Evolutionary conservation across 768 basidiomycete genomes (phyloP), one percentile per base, ranked within the genome.

Genomic region (Artomyces pyxidatus): DNA sequence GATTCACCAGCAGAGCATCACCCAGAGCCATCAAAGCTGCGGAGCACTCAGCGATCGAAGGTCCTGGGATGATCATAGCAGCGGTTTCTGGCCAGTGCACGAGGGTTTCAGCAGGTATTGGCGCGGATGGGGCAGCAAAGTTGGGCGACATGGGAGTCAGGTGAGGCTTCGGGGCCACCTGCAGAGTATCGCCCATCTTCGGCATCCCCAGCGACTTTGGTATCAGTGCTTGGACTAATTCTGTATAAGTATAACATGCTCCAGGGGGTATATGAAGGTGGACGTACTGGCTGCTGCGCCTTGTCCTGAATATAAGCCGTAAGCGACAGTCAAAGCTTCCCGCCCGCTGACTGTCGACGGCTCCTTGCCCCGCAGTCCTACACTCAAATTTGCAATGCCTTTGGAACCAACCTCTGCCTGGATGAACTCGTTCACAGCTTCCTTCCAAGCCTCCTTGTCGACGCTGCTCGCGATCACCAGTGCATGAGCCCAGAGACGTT

Each of bases 401-500:
- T 68, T 70, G 6, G 62, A 59, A 1, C 77, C 76, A 3, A 98
- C 70, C 61, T 96, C 95, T 14, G 77, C 72, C 28, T 77, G 78
- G 29, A 94, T 63, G 59, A 98, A 99, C 51, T 94, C 88, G 38
- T 76, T 78, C 0, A 90, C 87, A 11, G 85, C 87, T 52, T 92
- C 90, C 59, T 88, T 88, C 92, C 92, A 98, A 2, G 88, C 75
- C 25, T 96, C 93, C 57, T 88, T 89, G 64, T 95, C 95, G 45
- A 96, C 77, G 48, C 88, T 85, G 59, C 88, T 94, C 9, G 95
- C 82, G 54, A 99, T 92, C 48, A 98, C 66, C 78, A 98, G 81
- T 2, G 96, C 95, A 65, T 99, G 96, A 1, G 90, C 83, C 94
- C 95, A 99, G 37, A 98, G 65, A 59, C 79, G 85, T 65, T 92